Conservation (phyloP, 805 yeast species). For the Candida saitoana region DNA sequence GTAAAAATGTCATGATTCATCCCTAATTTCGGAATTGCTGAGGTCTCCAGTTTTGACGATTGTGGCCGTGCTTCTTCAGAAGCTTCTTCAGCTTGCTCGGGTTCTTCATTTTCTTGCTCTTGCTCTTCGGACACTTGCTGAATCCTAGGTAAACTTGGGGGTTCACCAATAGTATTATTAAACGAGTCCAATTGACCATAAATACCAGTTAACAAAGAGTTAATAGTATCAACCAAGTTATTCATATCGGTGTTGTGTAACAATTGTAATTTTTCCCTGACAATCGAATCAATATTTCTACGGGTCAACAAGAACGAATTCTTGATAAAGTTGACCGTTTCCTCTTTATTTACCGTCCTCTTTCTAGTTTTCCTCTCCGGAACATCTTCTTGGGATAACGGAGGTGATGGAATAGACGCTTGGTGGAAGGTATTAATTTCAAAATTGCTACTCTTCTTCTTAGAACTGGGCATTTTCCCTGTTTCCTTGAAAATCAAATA, state of each 20-base stretch:
- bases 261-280: conserved; percentile 4
- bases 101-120: neutral
- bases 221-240: conserved; percentile 5
- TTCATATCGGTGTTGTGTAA: conserved; percentile 5
- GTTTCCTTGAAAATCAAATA: conserved; percentile 11
- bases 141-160: neutral
- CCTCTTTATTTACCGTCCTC: conserved; percentile 1
- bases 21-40: conserved; percentile 7
- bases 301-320: conserved; percentile 3
- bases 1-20: conserved; percentile 12
- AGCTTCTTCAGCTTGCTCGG: neutral
- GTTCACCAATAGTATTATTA: conserved; percentile 5
- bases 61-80: neutral
- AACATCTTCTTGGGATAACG: conserved; percentile 2
- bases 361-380: conserved; percentile 2
- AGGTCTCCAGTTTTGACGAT: neutral
- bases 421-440: neutral
- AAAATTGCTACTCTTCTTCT: neutral
- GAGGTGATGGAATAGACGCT: conserved; percentile 3
- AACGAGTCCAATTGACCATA: conserved; percentile 4
- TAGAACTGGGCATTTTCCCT: conserved; percentile 1
- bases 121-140: neutral
- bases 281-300: conserved; percentile 4
- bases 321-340: conserved; percentile 1
- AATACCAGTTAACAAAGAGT: conserved; percentile 4